Evolutionary conservation across 495 filamentous ascomycete genomes (phyloP).

Genomic region (Xylaria grammica): DNA sequence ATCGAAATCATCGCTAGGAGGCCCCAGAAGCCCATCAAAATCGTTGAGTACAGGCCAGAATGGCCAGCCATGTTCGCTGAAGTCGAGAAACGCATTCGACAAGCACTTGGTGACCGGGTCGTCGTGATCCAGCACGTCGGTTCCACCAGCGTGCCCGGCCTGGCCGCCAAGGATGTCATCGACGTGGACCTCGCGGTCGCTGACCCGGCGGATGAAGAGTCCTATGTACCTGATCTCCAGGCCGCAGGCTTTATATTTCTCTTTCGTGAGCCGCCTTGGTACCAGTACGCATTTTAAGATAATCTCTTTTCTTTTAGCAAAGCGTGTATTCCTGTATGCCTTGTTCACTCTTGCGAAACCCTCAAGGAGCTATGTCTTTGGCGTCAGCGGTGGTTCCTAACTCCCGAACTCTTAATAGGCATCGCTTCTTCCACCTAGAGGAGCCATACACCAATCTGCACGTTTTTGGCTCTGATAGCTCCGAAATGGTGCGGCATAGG

Average conservation of each 20-base stretch:
- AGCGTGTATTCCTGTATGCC: too few relatives aligned
- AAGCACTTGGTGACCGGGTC: slow-evolving; percentile 35
- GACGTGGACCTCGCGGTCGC: slow-evolving; percentile 55
- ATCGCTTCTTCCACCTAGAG: slow-evolving; percentile 48
- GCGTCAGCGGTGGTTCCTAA: neutral
- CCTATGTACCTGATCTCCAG: slow-evolving; percentile 52
- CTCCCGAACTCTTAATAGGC: slow-evolving; percentile 15
- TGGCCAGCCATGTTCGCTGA: slow-evolving; percentile 47
- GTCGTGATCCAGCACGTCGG: slow-evolving; percentile 47
- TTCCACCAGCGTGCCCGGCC: slow-evolving; percentile 55
- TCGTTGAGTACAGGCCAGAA: slow-evolving; percentile 47
- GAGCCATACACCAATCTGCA: slow-evolving; percentile 49
- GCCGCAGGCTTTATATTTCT: slow-evolving; percentile 50
- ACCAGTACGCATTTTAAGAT: slow-evolving; percentile 28
- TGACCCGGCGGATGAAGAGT: slow-evolving; percentile 43
- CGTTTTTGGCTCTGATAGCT: slow-evolving; percentile 51
- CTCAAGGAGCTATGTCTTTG: too few relatives aligned
- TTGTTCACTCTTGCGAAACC: too few relatives aligned
- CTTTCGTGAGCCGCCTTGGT: slow-evolving; percentile 51
- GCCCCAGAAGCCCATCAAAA: slow-evolving; percentile 35
- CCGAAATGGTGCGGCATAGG: slow-evolving; percentile 47
- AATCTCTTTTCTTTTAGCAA: neutral
- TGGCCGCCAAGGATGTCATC: slow-evolving; percentile 55
- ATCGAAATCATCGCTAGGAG: slow-evolving; percentile 30
- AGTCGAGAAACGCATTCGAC: slow-evolving; percentile 32